These are phyloP conservation scores for Penicillium antarcticum DNA, from an alignment of 495 filamentous ascomycete genomes.

Conservation along the genomic window DNA sequence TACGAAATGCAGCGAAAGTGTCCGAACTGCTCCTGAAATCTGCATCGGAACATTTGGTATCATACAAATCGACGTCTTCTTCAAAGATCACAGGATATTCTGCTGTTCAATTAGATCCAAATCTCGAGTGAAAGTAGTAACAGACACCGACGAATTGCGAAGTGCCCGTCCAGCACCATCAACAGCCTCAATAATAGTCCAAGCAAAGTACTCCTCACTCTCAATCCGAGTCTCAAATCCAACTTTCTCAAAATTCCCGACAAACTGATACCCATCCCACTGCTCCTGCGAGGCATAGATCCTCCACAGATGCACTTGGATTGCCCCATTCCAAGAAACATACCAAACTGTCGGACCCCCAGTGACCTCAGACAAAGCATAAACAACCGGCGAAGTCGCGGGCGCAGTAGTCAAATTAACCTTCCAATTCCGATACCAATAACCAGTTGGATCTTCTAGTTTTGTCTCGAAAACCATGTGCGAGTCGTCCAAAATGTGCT, in stretches of 20 bases:
- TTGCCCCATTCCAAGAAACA: constrained; percentile 1
- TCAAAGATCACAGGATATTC: too few relatives aligned
- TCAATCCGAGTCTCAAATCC: background rate
- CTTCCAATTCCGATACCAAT: background rate
- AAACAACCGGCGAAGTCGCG: background rate
- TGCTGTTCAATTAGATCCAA: too few relatives aligned
- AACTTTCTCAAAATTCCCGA: background rate
- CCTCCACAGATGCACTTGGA: background rate
- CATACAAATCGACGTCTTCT: too few relatives aligned
- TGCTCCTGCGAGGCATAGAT: background rate
- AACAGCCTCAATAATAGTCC: background rate
- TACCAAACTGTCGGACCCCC: background rate
- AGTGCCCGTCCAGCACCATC: background rate
- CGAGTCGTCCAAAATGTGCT: background rate
- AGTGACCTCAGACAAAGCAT: background rate
- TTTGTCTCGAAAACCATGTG: background rate
- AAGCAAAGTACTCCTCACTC: background rate
- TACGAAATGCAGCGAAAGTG: too few relatives aligned
- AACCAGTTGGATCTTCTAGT: background rate
- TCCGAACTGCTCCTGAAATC: too few relatives aligned
- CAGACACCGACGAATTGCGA: background rate
- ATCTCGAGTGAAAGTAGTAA: background rate
- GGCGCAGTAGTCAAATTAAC: background rate
- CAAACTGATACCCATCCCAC: background rate
- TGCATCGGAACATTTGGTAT: too few relatives aligned